Evolutionary conservation across 257 asterid genomes (phyloP).

Genomic region (Solanum sparsipilum): DNA sequence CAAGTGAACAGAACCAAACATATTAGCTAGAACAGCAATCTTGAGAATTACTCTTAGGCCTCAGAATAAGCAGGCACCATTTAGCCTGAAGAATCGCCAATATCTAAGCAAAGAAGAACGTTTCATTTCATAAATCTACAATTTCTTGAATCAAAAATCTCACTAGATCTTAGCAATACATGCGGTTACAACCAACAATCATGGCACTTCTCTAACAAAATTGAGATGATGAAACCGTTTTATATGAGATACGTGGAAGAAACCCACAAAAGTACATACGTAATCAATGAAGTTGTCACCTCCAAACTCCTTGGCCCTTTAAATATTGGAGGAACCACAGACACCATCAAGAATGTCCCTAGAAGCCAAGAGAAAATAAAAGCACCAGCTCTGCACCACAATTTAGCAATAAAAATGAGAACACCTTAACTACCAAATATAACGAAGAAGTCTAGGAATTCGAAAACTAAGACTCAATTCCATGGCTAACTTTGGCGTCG

Average conservation of each 20-base stretch:
- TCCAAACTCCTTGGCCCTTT: slow-evolving; percentile 88
- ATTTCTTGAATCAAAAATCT: neutral
- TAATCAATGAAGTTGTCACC: slow-evolving; percentile 84
- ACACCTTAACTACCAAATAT: neutral
- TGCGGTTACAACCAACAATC: neutral
- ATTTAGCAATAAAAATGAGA: neutral
- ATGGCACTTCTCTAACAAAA: slow-evolving; percentile 20
- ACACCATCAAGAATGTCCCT: slow-evolving; percentile 95
- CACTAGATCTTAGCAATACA: neutral
- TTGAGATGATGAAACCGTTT: slow-evolving; percentile 6
- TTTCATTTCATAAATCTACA: neutral
- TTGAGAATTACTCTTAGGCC: neutral
- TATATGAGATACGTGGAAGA: slow-evolving; percentile 47
- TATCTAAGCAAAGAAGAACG: neutral
- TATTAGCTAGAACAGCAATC: neutral
- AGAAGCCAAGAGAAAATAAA: slow-evolving; percentile 77
- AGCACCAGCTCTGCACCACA: slow-evolving; percentile 64
- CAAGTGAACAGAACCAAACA: neutral
- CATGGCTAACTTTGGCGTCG: neutral
- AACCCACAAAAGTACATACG: slow-evolving; percentile 81
- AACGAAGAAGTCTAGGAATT: neutral
- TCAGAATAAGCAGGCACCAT: neutral
- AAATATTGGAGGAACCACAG: slow-evolving; percentile 87
- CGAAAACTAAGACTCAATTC: neutral
- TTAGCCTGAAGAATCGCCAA: neutral